These are phyloP conservation scores for Dalechampia spathulata DNA, from an alignment of 441 rosid species.

Conservation along the genomic window DNA sequence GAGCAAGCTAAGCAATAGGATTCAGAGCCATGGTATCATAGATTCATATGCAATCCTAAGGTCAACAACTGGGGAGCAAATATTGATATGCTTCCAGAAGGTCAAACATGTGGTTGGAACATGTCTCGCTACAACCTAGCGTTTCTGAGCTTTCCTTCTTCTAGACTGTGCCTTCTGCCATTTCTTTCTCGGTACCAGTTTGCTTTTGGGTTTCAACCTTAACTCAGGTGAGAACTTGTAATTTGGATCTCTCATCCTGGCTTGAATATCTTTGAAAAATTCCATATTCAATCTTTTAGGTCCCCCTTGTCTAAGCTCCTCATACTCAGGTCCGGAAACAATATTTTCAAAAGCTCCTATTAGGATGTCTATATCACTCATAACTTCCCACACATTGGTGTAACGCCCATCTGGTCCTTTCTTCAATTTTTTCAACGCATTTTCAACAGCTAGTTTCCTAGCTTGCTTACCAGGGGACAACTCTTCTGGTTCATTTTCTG, in stretches of 20 bases:
- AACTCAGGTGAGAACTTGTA: constrained; percentile 78
- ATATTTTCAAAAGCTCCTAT: constrained; percentile 87
- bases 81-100: no score
- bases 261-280: constrained; percentile 90
- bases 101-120: no score
- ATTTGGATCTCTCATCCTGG: constrained; percentile 87
- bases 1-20: no score
- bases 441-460: constrained; percentile 85
- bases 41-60: no score
- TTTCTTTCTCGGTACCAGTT: constrained; percentile 70
- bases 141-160: constrained; percentile 77
- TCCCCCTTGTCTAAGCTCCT: constrained; percentile 88
- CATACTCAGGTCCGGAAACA: constrained; percentile 89
- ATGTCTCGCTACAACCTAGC: not conserved
- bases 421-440: constrained; percentile 82
- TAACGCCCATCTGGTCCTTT: constrained; percentile 94
- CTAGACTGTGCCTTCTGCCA: constrained; percentile 82
- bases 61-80: no score
- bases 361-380: constrained; percentile 78
- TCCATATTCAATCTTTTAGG: constrained; percentile 82
- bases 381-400: constrained; percentile 85
- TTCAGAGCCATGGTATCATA: no score
- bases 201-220: constrained; percentile 84
- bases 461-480: constrained; percentile 86
- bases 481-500: constrained; percentile 77